Evolutionary conservation across 208 protist genomes (phyloP).

Genomic region (Crithidia mellificae): DNA sequence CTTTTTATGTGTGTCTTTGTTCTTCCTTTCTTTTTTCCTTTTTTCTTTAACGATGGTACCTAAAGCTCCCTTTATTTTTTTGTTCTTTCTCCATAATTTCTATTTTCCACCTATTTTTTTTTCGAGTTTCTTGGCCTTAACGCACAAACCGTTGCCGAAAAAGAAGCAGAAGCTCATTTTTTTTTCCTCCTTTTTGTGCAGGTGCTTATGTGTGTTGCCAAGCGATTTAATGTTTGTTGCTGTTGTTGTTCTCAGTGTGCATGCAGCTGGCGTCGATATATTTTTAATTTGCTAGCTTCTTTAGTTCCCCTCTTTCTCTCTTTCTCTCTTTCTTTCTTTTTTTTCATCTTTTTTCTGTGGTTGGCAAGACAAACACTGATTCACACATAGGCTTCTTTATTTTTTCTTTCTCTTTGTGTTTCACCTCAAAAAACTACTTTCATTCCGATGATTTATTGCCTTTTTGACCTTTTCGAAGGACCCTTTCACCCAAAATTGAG

Average conservation of each 20-base stretch:
- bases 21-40: not conserved
- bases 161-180: too few relatives aligned
- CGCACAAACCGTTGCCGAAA: too few relatives aligned
- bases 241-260: too few relatives aligned
- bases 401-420: not conserved
- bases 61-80: not conserved
- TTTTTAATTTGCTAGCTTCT: not conserved
- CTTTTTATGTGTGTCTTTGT: too few relatives aligned
- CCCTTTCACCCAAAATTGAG: not conserved
- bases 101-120: not conserved
- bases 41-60: not conserved
- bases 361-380: too few relatives aligned
- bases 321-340: slow-evolving; percentile 8
- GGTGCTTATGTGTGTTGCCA: too few relatives aligned
- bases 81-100: not conserved
- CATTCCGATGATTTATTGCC: not conserved
- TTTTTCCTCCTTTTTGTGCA: too few relatives aligned
- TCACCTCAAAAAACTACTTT: not conserved
- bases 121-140: not conserved
- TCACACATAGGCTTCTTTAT: not conserved
- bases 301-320: slow-evolving; percentile 1
- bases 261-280: too few relatives aligned
- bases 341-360: too few relatives aligned
- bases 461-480: too few relatives aligned
- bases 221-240: too few relatives aligned